Conservation (phyloP, 108 stramenopile genomes). For the Stephanodiscus minutulus region DNA sequence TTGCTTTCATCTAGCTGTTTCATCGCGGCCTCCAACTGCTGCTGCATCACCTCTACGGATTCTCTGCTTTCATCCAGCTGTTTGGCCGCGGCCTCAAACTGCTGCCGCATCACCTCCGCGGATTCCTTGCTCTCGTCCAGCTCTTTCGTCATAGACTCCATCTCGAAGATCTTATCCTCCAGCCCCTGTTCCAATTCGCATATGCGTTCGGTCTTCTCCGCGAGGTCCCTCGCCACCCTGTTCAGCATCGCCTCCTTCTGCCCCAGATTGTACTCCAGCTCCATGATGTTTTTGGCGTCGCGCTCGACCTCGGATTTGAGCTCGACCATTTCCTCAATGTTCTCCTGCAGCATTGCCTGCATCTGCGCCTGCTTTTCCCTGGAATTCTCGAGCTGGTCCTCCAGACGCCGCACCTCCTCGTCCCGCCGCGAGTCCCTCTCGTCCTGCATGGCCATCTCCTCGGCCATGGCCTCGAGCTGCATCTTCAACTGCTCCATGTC, state of each 20-base stretch:
- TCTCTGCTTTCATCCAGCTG: conserved; percentile 33
- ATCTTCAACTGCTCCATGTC: conserved; percentile 37
- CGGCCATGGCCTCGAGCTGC: conserved; percentile 30
- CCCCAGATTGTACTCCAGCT: conserved; percentile 30
- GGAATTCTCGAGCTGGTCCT: conserved; percentile 23
- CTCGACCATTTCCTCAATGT: conserved; percentile 45
- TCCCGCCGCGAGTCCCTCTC: conserved; percentile 38
- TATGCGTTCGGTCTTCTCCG: conserved; percentile 25
- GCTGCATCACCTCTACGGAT: conserved; percentile 20
- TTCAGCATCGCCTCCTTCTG: conserved; percentile 38
- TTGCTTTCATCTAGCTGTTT: too few species aligned
- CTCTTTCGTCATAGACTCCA: conserved; percentile 13
- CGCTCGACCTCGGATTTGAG: conserved; percentile 24
- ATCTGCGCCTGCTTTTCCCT: conserved; percentile 28
- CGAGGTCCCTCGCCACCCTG: conserved; percentile 22
- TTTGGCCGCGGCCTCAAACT: conserved; percentile 16
- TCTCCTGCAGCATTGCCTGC: conserved; percentile 32
- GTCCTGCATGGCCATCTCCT: conserved; percentile 55
- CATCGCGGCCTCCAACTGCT: conserved; percentile 19
- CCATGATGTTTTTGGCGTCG: conserved; percentile 22
- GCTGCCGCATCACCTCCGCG: conserved; percentile 16
- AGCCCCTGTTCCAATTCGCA: conserved; percentile 26
- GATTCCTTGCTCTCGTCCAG: conserved; percentile 32
- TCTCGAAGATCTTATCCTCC: conserved; percentile 27
- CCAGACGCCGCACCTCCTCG: conserved; percentile 3